Evolutionary conservation across 305 asterid species (phyloP).

Genomic region (Fraxinus ornus): DNA sequence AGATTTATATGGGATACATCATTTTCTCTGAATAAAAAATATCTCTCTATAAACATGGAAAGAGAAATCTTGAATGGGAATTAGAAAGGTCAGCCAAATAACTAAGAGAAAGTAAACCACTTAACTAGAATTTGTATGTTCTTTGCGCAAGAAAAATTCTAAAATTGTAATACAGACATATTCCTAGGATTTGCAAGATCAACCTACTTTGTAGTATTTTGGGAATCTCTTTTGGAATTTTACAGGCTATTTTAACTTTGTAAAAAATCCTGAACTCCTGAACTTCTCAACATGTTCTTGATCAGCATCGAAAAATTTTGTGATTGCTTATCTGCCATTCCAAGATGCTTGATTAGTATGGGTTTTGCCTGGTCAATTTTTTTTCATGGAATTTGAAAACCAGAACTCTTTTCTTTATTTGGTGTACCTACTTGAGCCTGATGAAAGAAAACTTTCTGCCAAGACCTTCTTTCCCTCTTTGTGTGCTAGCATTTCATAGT

Average conservation of each 20-base stretch:
- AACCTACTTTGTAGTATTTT: background rate
- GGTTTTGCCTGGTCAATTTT: background rate
- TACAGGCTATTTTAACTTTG: background rate
- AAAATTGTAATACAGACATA: conserved; percentile 5
- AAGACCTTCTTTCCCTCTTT: conserved; percentile 14
- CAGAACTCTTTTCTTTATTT: background rate
- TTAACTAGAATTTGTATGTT: background rate
- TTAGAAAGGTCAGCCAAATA: background rate
- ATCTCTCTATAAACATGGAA: background rate
- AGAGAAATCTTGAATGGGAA: background rate
- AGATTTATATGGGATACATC: background rate
- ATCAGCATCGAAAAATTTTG: background rate
- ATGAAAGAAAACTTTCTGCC: background rate
- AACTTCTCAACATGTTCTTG: background rate
- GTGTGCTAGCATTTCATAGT: conserved; percentile 15
- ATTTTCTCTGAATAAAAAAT: background rate
- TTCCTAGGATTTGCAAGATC: background rate
- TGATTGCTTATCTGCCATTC: background rate
- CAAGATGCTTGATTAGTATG: background rate
- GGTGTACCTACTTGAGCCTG: background rate
- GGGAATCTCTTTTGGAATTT: background rate
- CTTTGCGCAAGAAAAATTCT: background rate
- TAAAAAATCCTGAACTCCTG: background rate
- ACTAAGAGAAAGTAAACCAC: background rate
- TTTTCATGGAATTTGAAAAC: background rate